Evolutionary conservation across 2,329 filamentous ascomycete species (phyloP).

Genomic region (Gremmenia infestans): DNA sequence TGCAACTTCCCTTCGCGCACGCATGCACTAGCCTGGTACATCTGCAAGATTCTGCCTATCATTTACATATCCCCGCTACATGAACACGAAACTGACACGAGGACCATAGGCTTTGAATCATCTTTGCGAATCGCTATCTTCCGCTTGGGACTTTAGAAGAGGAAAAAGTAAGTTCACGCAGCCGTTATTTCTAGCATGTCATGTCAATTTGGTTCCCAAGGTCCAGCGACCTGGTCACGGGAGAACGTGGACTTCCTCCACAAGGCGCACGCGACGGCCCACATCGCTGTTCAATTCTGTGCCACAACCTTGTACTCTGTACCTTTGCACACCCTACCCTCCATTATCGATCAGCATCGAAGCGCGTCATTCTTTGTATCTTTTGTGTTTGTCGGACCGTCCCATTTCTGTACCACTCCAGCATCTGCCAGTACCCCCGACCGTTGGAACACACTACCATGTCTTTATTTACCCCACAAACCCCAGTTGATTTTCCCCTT

Average conservation of each 20-base stretch:
- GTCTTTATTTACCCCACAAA: not conserved
- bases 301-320: slow-evolving; percentile 19
- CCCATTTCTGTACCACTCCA: slow-evolving; percentile 17
- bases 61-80: not conserved
- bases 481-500: slow-evolving; percentile 9
- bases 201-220: not conserved
- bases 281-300: slow-evolving; percentile 13
- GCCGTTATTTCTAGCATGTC: slow-evolving; percentile 4
- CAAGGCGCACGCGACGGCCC: slow-evolving; percentile 16
- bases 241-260: slow-evolving; percentile 21
- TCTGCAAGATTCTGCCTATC: slow-evolving; percentile 15
- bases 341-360: slow-evolving; percentile 11
- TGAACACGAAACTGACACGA: slow-evolving; percentile 16
- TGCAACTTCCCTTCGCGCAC: slow-evolving; percentile 19
- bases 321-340: slow-evolving; percentile 6
- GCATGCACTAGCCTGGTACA: slow-evolving; percentile 17
- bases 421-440: slow-evolving; percentile 17
- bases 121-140: not conserved
- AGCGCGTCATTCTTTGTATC: slow-evolving; percentile 1
- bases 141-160: no score
- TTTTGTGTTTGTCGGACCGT: slow-evolving; percentile 13
- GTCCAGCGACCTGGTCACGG: slow-evolving; percentile 12
- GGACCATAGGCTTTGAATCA: slow-evolving; percentile 1
- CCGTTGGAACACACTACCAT: slow-evolving; percentile 9
- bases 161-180: slow-evolving; percentile 12